These are phyloP conservation scores for Quercus tomentella DNA, from an alignment of 331 rosid species.

Conservation along the genomic window DNA sequence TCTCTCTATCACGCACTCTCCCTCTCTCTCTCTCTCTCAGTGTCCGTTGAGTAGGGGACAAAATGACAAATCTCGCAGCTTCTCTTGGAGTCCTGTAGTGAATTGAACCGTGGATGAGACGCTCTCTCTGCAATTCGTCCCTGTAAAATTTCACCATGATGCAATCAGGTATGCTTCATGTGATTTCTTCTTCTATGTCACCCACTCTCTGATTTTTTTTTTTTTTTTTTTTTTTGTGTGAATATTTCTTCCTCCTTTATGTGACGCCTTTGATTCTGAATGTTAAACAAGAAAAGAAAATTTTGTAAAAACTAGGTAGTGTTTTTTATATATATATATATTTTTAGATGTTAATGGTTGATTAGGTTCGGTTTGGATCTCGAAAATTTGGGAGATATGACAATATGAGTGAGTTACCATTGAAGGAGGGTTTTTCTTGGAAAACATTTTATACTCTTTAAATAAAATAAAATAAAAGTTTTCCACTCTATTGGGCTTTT, in stretches of 20 bases:
- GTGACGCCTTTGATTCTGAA: neutral
- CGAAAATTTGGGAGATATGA: neutral
- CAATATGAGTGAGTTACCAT: no score
- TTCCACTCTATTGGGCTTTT: no score
- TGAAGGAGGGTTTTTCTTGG: no score
- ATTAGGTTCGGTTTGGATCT: neutral
- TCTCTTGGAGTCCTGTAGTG: neutral
- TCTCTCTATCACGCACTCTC: neutral
- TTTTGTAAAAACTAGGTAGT: neutral
- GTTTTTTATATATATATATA: neutral
- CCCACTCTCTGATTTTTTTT: neutral
- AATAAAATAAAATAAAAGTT: no score
- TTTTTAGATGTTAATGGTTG: neutral
- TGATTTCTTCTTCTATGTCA: neutral
- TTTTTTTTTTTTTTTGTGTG: neutral
- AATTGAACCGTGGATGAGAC: neutral
- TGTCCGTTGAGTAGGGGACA: neutral
- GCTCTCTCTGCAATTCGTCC: conserved; percentile 15
- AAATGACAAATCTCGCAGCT: neutral
- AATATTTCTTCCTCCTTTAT: neutral
- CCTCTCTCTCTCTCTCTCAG: neutral
- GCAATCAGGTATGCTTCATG: conserved; percentile 32
- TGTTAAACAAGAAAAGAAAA: neutral
- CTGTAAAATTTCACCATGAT: conserved; percentile 19
- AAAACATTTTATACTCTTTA: no score